Base-by-base conservation (phyloP, 805 yeast species). In the Myxozyma nipponensis region DNA sequence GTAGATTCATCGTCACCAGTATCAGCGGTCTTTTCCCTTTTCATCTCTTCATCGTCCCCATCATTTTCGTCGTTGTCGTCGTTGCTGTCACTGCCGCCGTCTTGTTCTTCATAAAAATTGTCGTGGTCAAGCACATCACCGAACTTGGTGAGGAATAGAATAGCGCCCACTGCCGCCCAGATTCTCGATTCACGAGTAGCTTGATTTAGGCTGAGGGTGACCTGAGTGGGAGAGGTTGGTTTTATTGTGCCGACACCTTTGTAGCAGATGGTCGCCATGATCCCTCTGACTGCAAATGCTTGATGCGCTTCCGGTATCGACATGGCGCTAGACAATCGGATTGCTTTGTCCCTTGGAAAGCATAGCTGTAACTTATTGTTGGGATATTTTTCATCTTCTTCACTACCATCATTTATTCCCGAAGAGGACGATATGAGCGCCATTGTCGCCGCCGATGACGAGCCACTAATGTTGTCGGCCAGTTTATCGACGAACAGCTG, bases 141-240 rank as follows among this genome's bases (percentile, higher is more conserved):
- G 22, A 35, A 49, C 30, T 28, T 17, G 6, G 47, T 24, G 13
- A 43, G 40, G 22, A 48, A 52, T 17, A 52, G 19, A 4, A 44
- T 42, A 4, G 56, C 52, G 2, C 50, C 56, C 19, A 46, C 22
- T 17, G 39, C 47, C 9, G 49, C 44, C 52, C 56, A 52, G 22
- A 30, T 30, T 5, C 21, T 10, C 6, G 38, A 5, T 6, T 7
- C 21, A 17, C 10, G 13, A 18, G 15, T 4, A 18, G 41, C n/a
- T 21, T n/a, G n/a, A 4, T 24, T 19, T 15, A 19, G 4, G 23
- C 40, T 15, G 19, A 10, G 13, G 13, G 3, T 9, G 7, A 6
- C 17, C 15, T 3, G 22, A 30, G 4, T n/a, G n/a, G n/a, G 38
- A 5, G 32, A n/a, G n/a, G 4, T 4, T n/a, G 28, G 15, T 7